Evolutionary conservation across 306 rosid genomes (phyloP).

Genomic region (Gillenia trifoliata): DNA sequence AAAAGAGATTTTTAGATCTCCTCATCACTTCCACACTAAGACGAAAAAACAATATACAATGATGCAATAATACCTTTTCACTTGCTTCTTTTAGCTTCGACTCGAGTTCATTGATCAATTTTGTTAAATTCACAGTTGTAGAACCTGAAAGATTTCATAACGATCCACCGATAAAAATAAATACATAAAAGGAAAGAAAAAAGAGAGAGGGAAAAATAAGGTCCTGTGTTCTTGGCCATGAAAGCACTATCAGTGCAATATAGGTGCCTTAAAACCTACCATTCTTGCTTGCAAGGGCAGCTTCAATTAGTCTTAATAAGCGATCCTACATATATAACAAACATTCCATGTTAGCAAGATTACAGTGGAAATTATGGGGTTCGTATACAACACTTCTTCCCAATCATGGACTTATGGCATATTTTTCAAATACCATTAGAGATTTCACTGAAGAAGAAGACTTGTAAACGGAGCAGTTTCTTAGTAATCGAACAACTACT

Average conservation of each 20-base stretch:
- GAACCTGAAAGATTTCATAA: slow-evolving; percentile 36
- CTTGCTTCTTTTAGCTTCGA: slow-evolving; percentile 45
- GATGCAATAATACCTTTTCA: slow-evolving; percentile 42
- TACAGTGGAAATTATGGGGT: slow-evolving; percentile 1
- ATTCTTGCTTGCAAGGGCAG: slow-evolving; percentile 42
- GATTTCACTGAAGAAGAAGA: too few relatives aligned
- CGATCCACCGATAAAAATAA: background rate
- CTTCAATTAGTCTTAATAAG: slow-evolving; percentile 70
- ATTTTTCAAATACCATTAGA: background rate
- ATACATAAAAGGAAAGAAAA: background rate
- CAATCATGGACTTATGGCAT: background rate
- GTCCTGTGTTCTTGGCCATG: background rate
- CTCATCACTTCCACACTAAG: slow-evolving; percentile 6
- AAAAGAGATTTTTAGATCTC: background rate
- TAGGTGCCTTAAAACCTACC: slow-evolving; percentile 40
- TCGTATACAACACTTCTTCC: background rate
- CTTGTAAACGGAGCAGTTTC: background rate
- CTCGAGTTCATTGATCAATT: slow-evolving; percentile 43
- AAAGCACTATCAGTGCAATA: background rate
- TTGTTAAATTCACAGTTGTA: slow-evolving; percentile 38
- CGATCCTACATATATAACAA: slow-evolving; percentile 54
- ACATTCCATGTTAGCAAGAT: slow-evolving; percentile 20
- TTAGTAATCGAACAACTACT: background rate
- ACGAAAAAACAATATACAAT: background rate
- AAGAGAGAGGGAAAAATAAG: too few relatives aligned